Evolutionary conservation across 805 yeast species (phyloP).

Genomic region (Kazachstania taianensis): DNA sequence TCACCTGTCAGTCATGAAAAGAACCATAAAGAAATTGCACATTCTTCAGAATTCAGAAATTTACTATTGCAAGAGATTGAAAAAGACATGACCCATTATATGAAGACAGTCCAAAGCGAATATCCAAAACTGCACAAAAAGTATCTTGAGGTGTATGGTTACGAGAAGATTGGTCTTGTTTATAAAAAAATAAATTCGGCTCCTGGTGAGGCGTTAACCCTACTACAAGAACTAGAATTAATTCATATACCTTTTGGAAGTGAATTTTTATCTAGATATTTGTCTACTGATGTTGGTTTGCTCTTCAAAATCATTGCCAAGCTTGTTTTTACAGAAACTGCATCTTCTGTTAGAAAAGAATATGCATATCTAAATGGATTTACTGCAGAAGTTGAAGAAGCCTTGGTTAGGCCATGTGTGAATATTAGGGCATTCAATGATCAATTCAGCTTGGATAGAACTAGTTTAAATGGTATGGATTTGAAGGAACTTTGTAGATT

Average conservation of each 20-base stretch:
- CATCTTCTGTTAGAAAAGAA: conserved; percentile 5
- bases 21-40: background rate
- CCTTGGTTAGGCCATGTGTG: conserved; percentile 2
- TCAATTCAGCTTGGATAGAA: conserved; percentile 5
- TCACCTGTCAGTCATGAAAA: too few relatives aligned
- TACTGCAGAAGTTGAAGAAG: conserved; percentile 1
- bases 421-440: conserved; percentile 6
- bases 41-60: background rate
- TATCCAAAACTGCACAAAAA: conserved; percentile 2
- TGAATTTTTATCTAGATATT: conserved; percentile 5
- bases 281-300: conserved; percentile 1
- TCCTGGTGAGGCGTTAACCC: conserved; percentile 1
- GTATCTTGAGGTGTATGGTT: conserved; percentile 1
- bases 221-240: conserved; percentile 6
- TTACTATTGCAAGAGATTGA: conserved; percentile 1
- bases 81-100: conserved; percentile 1
- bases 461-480: conserved; percentile 1
- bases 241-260: conserved; percentile 9
- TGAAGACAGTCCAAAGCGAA: conserved; percentile 3
- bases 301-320: conserved; percentile 4
- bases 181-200: background rate
- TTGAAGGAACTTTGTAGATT: conserved; percentile 1
- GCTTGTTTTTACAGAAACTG: conserved; percentile 3
- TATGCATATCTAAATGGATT: conserved; percentile 4
- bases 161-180: background rate